Percentiles rank a stretch among this genome's conserved stretches.
phyloP scores from a whole-genome alignment of 2,329 filamentous ascomycete species.

The Byssothecium circinans region DNA sequence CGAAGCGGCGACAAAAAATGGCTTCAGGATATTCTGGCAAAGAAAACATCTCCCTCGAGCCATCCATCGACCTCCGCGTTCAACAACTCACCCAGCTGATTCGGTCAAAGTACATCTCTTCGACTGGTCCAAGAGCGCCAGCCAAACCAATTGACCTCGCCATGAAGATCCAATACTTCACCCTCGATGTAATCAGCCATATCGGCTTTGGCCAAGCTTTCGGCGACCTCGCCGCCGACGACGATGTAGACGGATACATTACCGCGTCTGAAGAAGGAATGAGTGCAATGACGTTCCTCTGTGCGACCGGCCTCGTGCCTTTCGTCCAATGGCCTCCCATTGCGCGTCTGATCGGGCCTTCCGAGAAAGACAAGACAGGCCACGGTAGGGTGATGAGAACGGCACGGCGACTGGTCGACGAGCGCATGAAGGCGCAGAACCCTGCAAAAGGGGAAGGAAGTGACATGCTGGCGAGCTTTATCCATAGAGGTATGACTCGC shows the following conservation, averaged over 20 bases:
- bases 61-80: constrained; percentile 51
- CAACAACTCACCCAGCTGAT: constrained; percentile 51
- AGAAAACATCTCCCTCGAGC: constrained; percentile 55
- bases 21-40: constrained; percentile 55
- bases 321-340: constrained; percentile 22
- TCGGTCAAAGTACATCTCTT: constrained; percentile 45
- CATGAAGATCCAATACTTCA: constrained; percentile 54
- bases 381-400: constrained; percentile 26
- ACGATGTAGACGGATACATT: constrained; percentile 50
- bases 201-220: constrained; percentile 56
- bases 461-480: constrained; percentile 58
- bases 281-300: constrained; percentile 2
- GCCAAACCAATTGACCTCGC: constrained; percentile 47
- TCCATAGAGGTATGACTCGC: constrained; percentile 47
- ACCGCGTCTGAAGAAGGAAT: constrained; percentile 43
- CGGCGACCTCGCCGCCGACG: constrained; percentile 53
- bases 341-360: constrained; percentile 23
- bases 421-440: constrained; percentile 38
- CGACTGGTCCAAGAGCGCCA: not conserved
- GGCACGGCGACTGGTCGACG: constrained; percentile 21
- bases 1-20: constrained; percentile 47
- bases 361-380: constrained; percentile 36
- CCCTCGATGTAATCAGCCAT: constrained; percentile 57
- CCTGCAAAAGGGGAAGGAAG: constrained; percentile 38
- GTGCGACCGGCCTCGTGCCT: constrained; percentile 15